Evolutionary conservation across 2,329 filamentous ascomycete genomes (phyloP).

Genomic region (Colletotrichum kahawae): DNA sequence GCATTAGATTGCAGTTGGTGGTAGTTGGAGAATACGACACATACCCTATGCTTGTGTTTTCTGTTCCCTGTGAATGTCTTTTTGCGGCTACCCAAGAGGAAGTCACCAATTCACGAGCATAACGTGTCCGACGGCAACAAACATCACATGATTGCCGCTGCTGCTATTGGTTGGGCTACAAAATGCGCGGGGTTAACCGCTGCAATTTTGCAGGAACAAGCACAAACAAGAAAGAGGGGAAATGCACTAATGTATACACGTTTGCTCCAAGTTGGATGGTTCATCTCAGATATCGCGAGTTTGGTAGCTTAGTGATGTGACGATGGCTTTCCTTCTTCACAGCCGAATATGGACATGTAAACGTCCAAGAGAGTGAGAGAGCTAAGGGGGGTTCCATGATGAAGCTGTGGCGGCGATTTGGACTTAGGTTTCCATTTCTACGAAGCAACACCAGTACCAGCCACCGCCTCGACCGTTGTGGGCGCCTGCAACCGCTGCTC

Average conservation of each 20-base stretch:
- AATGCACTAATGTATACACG: background rate
- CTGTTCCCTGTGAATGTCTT: background rate
- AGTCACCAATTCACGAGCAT: background rate
- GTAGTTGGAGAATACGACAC: background rate
- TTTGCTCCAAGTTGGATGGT: background rate
- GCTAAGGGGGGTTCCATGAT: background rate
- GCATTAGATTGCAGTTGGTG: background rate
- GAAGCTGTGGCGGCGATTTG: background rate
- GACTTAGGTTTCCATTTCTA: background rate
- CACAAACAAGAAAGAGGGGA: background rate
- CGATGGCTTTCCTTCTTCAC: background rate
- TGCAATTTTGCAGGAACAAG: background rate
- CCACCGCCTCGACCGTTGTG: background rate
- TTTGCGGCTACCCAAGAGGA: background rate
- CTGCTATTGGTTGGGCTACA: background rate
- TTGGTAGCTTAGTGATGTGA: background rate
- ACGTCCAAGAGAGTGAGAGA: background rate
- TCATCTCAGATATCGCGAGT: background rate
- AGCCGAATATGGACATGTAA: background rate
- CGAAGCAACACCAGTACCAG: background rate
- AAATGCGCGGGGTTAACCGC: background rate
- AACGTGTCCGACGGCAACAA: background rate
- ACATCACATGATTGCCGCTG: background rate
- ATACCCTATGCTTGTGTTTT: background rate
- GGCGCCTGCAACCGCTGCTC: conserved; percentile 33